Base-by-base conservation (phyloP, 2,329 filamentous ascomycete species). In the Zymoseptoria ardabiliae region DNA sequence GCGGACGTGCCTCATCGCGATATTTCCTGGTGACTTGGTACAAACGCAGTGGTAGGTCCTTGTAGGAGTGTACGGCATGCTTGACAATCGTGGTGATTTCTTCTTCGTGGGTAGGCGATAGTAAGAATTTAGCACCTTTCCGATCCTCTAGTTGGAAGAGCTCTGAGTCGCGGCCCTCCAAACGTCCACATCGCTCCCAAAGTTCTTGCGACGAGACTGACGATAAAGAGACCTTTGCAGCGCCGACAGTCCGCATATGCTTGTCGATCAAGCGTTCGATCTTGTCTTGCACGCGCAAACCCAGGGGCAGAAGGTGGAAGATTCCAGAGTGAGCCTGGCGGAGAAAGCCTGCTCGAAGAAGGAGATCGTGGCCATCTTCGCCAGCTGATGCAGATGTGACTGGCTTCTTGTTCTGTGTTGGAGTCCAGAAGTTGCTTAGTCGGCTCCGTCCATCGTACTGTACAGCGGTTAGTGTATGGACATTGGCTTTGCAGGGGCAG, bases 21-120 rank as follows among this genome's bases (percentile, higher is more conserved):
- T 97, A 99, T 74, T 99, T 99, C 53, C 93, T 84, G 28, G 90
- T 87, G 54, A 94, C 94, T 72, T 99, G 94, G 70, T 97, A 99
- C 0, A 99, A 77, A 50, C 91, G 84, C 22, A 97, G 73, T 0
- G 94, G 94, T 8, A 97, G 79, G 51, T 90, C 86, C 69, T 91
- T 93, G 72, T 96, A 93, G 0, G 92, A 96, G 50, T 86, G 85
- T 1, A 92, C 79, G 17, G 86, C 82, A 58, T 81, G 82, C 3
- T 85, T 84, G 1, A 97, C 89, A 2, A 99, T 78, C 0, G 82
- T 78, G 0, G 94, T 99, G 66, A 99, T 94, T 71, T 99, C 94
- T 73, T 99, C 94, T 71, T 99, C 94, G 63, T 99, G 94, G 0
- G 94, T 99, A 0, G 94, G 94, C 1, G 91, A 88, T 3, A 99